Evolutionary conservation across 148 eudicot species (phyloP), one percentile per base, ranked within the genome.

Genomic region (Mesembryanthemum crystallinum): DNA sequence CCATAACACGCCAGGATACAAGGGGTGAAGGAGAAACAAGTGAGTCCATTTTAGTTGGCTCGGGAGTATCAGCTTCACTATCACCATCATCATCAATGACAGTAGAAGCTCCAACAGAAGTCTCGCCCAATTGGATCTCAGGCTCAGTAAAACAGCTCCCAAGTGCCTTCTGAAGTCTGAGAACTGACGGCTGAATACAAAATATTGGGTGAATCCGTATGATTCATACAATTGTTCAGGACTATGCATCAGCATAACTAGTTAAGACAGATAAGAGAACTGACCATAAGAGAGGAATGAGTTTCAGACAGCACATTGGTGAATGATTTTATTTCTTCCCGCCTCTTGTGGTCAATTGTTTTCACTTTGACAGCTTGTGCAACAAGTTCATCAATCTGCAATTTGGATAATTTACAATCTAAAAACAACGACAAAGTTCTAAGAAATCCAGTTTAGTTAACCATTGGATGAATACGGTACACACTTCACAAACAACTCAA

Each of bases 11-110:
- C 99, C 99, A 95, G 18, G 97, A 89, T 59, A 95, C 99, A 18
- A 95, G 94, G n/a, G 99, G 98, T 17, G 99, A 95, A 81, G 99
- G 97, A 76, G 99, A 95, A 67, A 95, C 83, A 45, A 89, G 73
- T n/a, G 87, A 86, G 21, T 87, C 92, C 64, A 70, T 61, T 79
- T 82, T 80, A 61, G 83, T 69, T 47, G 87, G 82, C 72, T 80
- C 85, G 18, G 99, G 94, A 80, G 94, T 89, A 55, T 73, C 86
- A 61, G 74, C 66, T 43, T 18, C 77, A 62, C 58, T 73, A n/a
- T 58, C 75, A 30, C 21, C 69, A 68, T 76, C 77, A 65, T 80
- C 86, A 42, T 63, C 75, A 65, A 52, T 67, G 27, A 76, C 57
- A 37, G 55, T 67, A 42, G 64, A 71, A 73, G 42, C 74, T 73